phyloP scores from a whole-genome alignment of 2,329 filamentous ascomycete genomes.

The Chaetomiaceae sp. region DNA sequence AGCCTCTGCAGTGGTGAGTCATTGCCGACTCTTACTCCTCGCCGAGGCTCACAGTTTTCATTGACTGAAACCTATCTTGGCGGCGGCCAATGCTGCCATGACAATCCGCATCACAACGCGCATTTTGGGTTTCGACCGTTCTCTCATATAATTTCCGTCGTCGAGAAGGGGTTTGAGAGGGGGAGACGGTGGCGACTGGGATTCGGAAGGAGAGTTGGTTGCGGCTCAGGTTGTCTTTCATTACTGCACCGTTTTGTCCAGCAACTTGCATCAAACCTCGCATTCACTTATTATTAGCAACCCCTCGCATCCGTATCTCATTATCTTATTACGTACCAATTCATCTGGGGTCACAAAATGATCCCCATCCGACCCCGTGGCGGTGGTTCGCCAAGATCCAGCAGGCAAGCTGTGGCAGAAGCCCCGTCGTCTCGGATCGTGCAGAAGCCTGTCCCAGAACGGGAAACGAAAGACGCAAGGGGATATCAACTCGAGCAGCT shows the following conservation, averaged over 20 bases:
- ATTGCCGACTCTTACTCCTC: background rate
- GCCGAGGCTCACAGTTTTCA: too few relatives aligned
- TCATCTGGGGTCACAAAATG: conserved; percentile 11
- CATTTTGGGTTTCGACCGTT: too few relatives aligned
- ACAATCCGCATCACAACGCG: too few relatives aligned
- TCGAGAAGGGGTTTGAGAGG: too few relatives aligned
- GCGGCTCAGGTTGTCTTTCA: background rate
- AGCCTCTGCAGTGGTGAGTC: background rate
- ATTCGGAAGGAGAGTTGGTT: background rate
- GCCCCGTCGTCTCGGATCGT: conserved; percentile 49
- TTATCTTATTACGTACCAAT: background rate
- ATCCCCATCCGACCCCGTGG: conserved; percentile 22
- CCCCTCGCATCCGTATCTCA: background rate
- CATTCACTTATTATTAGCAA: background rate
- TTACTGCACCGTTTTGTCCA: background rate
- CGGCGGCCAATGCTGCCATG: background rate
- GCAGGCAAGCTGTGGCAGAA: conserved; percentile 44
- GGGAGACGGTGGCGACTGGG: background rate
- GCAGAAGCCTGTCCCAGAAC: conserved; percentile 60
- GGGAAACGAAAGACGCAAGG: conserved; percentile 63
- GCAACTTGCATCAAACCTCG: background rate
- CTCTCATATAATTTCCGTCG: too few relatives aligned
- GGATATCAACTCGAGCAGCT: conserved; percentile 73
- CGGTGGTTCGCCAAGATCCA: conserved; percentile 13
- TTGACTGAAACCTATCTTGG: too few relatives aligned